A percentile compares a stretch with the other conserved stretches of the same genome.
Conservation (phyloP, 176 grass and related monocot species). For the Olyra latifolia region DNA sequence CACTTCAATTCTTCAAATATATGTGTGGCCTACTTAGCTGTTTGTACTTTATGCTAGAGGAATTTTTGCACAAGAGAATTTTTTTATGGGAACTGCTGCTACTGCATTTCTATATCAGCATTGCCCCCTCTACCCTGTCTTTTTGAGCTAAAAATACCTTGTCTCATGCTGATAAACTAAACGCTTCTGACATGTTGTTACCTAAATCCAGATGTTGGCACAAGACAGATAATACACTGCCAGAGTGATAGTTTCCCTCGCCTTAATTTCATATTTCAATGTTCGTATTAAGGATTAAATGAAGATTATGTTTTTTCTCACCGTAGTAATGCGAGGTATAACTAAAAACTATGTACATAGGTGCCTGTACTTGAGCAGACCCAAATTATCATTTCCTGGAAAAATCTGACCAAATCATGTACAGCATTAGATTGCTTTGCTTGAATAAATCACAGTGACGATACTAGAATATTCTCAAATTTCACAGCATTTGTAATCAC, state of each 20-base stretch:
- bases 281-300: background rate
- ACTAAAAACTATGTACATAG: background rate
- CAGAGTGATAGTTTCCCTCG: background rate
- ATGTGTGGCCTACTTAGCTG: slow-evolving; percentile 26
- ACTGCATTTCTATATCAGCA: slow-evolving; percentile 18
- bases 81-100: slow-evolving; percentile 31
- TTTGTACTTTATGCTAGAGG: slow-evolving; percentile 18
- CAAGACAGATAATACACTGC: background rate
- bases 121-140: slow-evolving; percentile 28
- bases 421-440: background rate
- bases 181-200: slow-evolving; percentile 34
- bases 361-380: background rate
- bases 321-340: background rate
- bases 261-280: slow-evolving; percentile 22
- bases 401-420: background rate
- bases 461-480: background rate
- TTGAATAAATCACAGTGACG: background rate
- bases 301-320: background rate
- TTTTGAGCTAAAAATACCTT: too few relatives aligned
- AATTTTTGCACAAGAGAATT: background rate
- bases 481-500: slow-evolving; percentile 17
- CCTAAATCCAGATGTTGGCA: slow-evolving; percentile 26
- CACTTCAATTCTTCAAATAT: background rate
- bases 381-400: slow-evolving; percentile 16
- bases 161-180: slow-evolving; percentile 27